Percentiles rank a stretch among this genome's conserved stretches.
phyloP scores from a whole-genome alignment of 176 grass and related monocot genomes.

The Otatea glauca region DNA sequence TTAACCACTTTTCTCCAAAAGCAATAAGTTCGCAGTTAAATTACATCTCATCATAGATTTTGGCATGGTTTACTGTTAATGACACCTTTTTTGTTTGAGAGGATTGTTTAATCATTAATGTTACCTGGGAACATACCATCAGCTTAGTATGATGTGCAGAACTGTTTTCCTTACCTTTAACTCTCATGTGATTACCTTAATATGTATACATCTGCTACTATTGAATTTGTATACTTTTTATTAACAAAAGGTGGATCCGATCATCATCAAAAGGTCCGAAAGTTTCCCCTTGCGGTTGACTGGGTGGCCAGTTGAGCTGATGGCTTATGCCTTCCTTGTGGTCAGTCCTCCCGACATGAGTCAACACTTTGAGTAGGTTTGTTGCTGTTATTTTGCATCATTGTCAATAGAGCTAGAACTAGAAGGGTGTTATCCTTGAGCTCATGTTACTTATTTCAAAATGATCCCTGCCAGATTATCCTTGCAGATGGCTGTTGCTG shows the following conservation, averaged over 20 bases:
- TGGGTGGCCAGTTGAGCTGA: constrained; percentile 95
- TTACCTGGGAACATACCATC: background rate
- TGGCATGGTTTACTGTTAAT: constrained; percentile 10
- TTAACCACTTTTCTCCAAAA: background rate
- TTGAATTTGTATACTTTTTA: constrained; percentile 10
- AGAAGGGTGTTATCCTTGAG: constrained; percentile 14
- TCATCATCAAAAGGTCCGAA: constrained; percentile 61
- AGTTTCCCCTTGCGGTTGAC: constrained; percentile 90
- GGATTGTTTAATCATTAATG: background rate
- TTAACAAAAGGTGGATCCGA: constrained; percentile 44
- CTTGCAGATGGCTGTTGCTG: constrained; percentile 86
- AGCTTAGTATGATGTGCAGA: constrained; percentile 10
- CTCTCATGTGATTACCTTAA: constrained; percentile 6
- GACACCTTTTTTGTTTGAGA: constrained; percentile 17
- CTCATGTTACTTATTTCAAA: background rate
- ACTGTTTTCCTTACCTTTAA: constrained; percentile 27
- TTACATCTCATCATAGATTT: background rate
- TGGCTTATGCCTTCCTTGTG: constrained; percentile 91
- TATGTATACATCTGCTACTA: constrained; percentile 24
- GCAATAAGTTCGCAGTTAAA: constrained; percentile 1
- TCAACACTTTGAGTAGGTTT: constrained; percentile 76
- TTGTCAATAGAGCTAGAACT: constrained; percentile 5
- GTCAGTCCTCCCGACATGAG: constrained; percentile 85
- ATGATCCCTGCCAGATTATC: constrained; percentile 23
- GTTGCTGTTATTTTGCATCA: constrained; percentile 35